Base-by-base conservation (phyloP, 2,329 filamentous ascomycete species). In the Ilyonectria robusta region DNA sequence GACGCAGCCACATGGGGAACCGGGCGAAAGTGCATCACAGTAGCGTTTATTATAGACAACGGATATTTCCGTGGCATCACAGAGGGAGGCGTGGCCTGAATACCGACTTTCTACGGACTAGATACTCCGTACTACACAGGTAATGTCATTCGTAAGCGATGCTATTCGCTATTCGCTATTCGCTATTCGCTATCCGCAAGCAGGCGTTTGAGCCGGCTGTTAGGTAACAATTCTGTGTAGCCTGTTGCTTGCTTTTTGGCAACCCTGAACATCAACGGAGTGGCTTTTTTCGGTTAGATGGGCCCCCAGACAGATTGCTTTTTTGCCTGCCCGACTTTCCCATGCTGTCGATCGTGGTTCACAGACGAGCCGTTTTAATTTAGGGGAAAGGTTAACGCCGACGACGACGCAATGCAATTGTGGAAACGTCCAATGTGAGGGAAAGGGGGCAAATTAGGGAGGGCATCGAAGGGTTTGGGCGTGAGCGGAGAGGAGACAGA, bases 1-100 rank as follows among this genome's bases (percentile, higher is more conserved):
- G 42, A 57, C 58, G 62, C 65, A 71, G 65, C 63, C 60, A 70
- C 62, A 62, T 62, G 51, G 51, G 47, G 40, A 48, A 47, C 19
- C 44, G 26, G 48, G 21, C 21, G 11, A 47, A 3, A 47, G 13
- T 47, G 42, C 31, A 33, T 33, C 9, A 11, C 31, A 33, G 31
- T 33, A 33, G 31, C 31, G 31, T 33, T 33, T 33, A 33, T 47
- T 21, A 37, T 50, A 62, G 50, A 55, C 50, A 50, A 29, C 44
- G 48, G 50, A 35, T 40, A 64, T 15, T 59, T 64, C 50, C 29
- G 29, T 17, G 40, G 31, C 40, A 33, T 29, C 44, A 50, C 50
- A 62, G 40, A 46, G 47, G 47, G 50, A 54, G 35, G n/a, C 58
- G 35, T 37, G 33, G 13, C 37, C 15, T n/a, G 15, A 40, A 40